Conservation (phyloP, 768 basidiomycete genomes). For the Asterophora parasitica region DNA sequence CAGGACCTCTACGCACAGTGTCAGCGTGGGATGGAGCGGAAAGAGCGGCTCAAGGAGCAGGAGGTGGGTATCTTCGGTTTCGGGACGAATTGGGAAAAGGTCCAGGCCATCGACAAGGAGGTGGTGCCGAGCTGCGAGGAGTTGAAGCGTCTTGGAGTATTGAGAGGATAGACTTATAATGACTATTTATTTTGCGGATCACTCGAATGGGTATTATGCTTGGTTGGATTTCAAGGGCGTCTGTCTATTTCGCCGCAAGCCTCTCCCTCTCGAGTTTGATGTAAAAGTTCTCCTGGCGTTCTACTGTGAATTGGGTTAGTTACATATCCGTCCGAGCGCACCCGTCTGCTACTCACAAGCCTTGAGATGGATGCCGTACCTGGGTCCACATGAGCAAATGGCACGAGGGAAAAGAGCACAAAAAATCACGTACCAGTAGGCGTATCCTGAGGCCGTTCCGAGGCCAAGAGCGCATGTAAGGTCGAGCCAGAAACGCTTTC, state of each 20-base stretch:
- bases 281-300: slow-evolving; percentile 81
- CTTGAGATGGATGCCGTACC: slow-evolving; percentile 83
- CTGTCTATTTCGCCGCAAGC: slow-evolving; percentile 21
- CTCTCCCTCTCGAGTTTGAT: slow-evolving; percentile 73
- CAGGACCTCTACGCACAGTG: slow-evolving; percentile 69
- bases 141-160: slow-evolving; percentile 56
- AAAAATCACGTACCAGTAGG: slow-evolving; percentile 66
- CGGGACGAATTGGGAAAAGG: slow-evolving; percentile 90
- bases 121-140: slow-evolving; percentile 74
- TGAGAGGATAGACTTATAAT: slow-evolving; percentile 30
- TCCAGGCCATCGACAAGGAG: slow-evolving; percentile 67
- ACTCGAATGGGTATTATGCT: slow-evolving; percentile 6
- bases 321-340: neutral
- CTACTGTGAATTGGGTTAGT: slow-evolving; percentile 43
- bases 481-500: slow-evolving; percentile 90
- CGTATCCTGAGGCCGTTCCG: slow-evolving; percentile 68
- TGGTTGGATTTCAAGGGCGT: neutral
- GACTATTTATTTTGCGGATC: slow-evolving; percentile 20
- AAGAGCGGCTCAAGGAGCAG: slow-evolving; percentile 65
- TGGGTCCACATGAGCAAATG: slow-evolving; percentile 30
- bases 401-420: slow-evolving; percentile 7
- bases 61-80: slow-evolving; percentile 88
- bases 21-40: slow-evolving; percentile 59
- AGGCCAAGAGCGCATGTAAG: slow-evolving; percentile 70
- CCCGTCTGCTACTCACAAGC: slow-evolving; percentile 47